Evolutionary conservation across 1,139 yeast species (phyloP).

Genomic region (Taphrina confusa): DNA sequence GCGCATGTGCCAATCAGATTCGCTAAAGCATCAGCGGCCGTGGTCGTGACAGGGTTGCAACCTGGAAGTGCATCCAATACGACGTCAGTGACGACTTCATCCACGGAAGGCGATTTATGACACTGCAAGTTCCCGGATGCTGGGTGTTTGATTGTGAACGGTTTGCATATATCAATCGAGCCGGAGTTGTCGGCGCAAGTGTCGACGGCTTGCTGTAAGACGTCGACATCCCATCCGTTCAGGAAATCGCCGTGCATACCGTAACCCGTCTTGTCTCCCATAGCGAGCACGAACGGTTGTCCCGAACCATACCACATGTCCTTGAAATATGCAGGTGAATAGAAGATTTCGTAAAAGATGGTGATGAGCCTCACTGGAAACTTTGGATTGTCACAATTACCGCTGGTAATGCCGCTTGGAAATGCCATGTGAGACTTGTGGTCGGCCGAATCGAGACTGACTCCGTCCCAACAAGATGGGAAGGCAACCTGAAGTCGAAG

Average conservation of each 20-base stretch:
- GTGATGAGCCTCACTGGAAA: conserved; percentile 24
- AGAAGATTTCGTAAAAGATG: conserved; percentile 35
- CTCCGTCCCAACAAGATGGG: conserved; percentile 38
- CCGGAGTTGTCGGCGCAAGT: conserved; percentile 31
- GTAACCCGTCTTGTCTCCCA: conserved; percentile 33
- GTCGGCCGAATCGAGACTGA: conserved; percentile 31
- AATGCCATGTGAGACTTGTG: conserved; percentile 35
- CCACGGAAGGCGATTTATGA: conserved; percentile 22
- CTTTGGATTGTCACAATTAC: conserved; percentile 34
- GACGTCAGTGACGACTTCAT: conserved; percentile 6
- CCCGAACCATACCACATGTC: conserved; percentile 21
- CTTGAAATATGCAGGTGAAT: conserved; percentile 15
- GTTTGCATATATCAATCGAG: conserved; percentile 21
- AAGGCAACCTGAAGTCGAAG: conserved; percentile 33
- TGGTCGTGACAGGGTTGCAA: conserved; percentile 20
- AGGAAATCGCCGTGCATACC: conserved; percentile 36
- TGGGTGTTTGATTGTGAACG: conserved; percentile 16
- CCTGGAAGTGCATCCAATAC: conserved; percentile 23
- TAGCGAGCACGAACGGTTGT: conserved; percentile 30
- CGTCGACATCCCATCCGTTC: conserved; percentile 35
- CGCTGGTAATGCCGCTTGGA: conserved; percentile 18
- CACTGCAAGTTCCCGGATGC: neutral
- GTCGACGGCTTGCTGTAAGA: conserved; percentile 30
- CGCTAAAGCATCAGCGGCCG: conserved; percentile 1
- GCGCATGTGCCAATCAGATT: too few relatives aligned